phyloP scores from a whole-genome alignment of 805 yeast genomes.

The Lipomyces mesembrius region DNA sequence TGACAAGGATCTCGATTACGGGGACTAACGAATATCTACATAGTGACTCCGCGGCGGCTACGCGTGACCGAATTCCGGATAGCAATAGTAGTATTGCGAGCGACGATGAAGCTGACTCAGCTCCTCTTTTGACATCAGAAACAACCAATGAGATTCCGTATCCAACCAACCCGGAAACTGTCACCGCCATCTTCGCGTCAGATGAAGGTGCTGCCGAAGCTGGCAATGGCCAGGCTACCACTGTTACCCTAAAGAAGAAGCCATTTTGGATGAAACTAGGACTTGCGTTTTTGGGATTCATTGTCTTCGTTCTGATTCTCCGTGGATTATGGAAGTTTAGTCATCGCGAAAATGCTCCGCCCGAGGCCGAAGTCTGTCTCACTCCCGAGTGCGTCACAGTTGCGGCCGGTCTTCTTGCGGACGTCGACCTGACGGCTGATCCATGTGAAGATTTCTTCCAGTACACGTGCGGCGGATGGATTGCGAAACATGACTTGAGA shows the following conservation, averaged over 20 bases:
- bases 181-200: slow-evolving; percentile 29
- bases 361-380: slow-evolving; percentile 23
- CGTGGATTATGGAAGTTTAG: slow-evolving; percentile 30
- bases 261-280: slow-evolving; percentile 27
- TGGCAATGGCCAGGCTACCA: slow-evolving; percentile 11
- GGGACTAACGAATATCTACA: background rate
- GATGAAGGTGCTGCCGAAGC: slow-evolving; percentile 33
- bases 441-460: slow-evolving; percentile 37
- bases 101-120: slow-evolving; percentile 34
- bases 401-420: slow-evolving; percentile 35
- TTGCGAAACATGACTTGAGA: slow-evolving; percentile 30
- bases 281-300: slow-evolving; percentile 10
- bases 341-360: slow-evolving; percentile 12
- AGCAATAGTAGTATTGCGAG: slow-evolving; percentile 30
- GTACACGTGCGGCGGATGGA: slow-evolving; percentile 37
- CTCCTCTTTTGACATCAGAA: slow-evolving; percentile 31
- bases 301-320: slow-evolving; percentile 25
- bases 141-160: slow-evolving; percentile 32
- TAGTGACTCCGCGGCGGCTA: slow-evolving; percentile 6
- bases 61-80: slow-evolving; percentile 29
- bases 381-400: slow-evolving; percentile 33
- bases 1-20: background rate
- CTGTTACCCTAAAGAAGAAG: slow-evolving; percentile 5
- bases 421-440: slow-evolving; percentile 27
- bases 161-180: slow-evolving; percentile 30